These are phyloP conservation scores for Clitoria ternatea DNA, from an alignment of 306 rosid genomes.

Conservation along the genomic window DNA sequence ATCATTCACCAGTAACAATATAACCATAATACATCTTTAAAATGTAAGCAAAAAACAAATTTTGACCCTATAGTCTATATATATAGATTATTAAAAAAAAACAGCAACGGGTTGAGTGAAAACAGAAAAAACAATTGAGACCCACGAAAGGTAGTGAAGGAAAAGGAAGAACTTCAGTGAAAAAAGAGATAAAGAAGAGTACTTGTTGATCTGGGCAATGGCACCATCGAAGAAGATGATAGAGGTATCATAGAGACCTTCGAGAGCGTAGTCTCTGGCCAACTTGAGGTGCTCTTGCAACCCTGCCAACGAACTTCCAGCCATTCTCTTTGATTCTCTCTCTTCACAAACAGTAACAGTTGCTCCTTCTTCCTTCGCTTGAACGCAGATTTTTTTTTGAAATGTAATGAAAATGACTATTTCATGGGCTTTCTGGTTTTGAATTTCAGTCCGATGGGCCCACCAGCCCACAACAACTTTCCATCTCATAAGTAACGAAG, in stretches of 20 bases:
- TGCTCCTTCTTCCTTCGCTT: not conserved
- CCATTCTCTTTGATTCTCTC: slow-evolving; percentile 38
- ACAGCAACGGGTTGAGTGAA: not conserved
- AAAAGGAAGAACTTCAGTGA: not conserved
- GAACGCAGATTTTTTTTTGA: not conserved
- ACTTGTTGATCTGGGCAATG: slow-evolving; percentile 98
- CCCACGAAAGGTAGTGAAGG: not conserved
- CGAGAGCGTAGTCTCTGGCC: slow-evolving; percentile 94
- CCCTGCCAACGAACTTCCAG: slow-evolving; percentile 60
- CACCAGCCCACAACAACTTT: slow-evolving; percentile 16
- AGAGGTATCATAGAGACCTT: slow-evolving; percentile 89
- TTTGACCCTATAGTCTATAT: no score
- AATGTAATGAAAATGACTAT: not conserved
- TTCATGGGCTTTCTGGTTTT: slow-evolving; percentile 19
- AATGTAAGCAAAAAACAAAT: no score
- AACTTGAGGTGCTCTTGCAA: slow-evolving; percentile 89
- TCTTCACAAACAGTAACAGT: not conserved
- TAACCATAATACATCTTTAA: no score
- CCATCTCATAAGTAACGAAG: not conserved
- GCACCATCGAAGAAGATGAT: slow-evolving; percentile 96
- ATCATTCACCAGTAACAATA: not conserved
- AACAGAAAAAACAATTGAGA: slow-evolving; percentile 1
- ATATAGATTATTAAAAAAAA: no score
- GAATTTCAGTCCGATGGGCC: slow-evolving; percentile 15
- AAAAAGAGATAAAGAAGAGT: not conserved